Percentiles rank a stretch among this genome's conserved stretches.
Conservation (phyloP, 106 monocot species). For the Dendrobium officinale region DNA sequence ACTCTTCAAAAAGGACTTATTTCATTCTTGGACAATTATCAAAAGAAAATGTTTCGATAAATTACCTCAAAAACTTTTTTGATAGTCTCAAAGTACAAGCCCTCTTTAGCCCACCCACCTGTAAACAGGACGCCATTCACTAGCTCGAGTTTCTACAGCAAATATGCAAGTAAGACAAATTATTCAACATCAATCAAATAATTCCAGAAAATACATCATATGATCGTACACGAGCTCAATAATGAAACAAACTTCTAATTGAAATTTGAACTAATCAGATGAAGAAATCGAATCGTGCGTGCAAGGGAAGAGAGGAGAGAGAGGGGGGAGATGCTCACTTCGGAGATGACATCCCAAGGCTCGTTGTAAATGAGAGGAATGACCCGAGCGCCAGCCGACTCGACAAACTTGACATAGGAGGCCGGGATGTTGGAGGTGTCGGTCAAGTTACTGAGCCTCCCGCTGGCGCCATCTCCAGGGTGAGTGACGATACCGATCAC, state of each 20-base stretch:
- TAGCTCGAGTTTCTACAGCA: slow-evolving; percentile 56
- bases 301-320: neutral
- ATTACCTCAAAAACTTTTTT: slow-evolving; percentile 52
- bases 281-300: neutral
- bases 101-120: slow-evolving; percentile 69
- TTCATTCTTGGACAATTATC: neutral
- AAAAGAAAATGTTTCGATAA: neutral
- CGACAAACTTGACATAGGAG: slow-evolving; percentile 89
- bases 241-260: neutral
- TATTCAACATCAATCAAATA: slow-evolving; percentile 1
- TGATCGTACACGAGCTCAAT: neutral
- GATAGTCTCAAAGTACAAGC: slow-evolving; percentile 59
- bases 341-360: slow-evolving; percentile 33
- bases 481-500: slow-evolving; percentile 88
- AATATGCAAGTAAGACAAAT: neutral
- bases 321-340: slow-evolving; percentile 22
- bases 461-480: slow-evolving; percentile 78
- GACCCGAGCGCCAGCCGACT: slow-evolving; percentile 82
- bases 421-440: slow-evolving; percentile 53
- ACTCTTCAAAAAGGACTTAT: neutral
- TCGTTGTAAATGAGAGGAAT: slow-evolving; percentile 80
- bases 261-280: neutral
- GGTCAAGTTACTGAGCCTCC: slow-evolving; percentile 50
- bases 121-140: slow-evolving; percentile 82
- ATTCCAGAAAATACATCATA: neutral